Percentiles rank a stretch among this genome's conserved stretches.
phyloP scores from a whole-genome alignment of 1,284 basidiomycete species.

The Rhodotorula sp. region DNA sequence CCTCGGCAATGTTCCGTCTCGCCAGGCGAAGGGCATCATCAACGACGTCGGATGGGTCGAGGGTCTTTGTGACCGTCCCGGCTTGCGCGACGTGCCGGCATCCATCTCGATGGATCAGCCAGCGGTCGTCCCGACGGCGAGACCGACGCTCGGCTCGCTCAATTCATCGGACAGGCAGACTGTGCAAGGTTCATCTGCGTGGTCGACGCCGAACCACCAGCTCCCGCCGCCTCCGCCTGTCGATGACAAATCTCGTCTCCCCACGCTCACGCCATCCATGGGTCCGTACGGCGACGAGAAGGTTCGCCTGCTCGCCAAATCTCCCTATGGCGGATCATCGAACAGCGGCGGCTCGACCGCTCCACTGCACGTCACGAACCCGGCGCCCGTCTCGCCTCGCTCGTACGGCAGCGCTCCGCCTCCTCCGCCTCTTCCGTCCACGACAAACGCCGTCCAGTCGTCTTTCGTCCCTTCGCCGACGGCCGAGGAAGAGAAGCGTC shows the following conservation, averaged over 20 bases:
- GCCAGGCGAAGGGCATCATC: constrained; percentile 24
- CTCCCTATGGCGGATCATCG: neutral
- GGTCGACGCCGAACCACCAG: neutral
- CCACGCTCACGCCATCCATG: neutral
- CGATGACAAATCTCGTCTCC: neutral
- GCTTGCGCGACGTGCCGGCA: neutral
- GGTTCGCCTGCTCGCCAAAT: constrained; percentile 1
- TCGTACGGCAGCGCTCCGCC: neutral
- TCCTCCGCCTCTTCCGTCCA: neutral
- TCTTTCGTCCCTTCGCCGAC: constrained; percentile 2
- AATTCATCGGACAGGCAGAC: neutral
- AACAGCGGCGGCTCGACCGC: neutral
- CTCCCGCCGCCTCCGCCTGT: neutral
- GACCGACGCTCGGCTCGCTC: neutral
- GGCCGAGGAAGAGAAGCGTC: constrained; percentile 25
- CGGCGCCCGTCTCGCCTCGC: neutral
- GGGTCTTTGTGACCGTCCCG: constrained; percentile 23
- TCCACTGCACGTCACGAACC: constrained; percentile 15
- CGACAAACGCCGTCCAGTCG: neutral
- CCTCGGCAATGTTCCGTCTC: constrained; percentile 10
- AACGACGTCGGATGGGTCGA: constrained; percentile 31
- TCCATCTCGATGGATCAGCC: neutral
- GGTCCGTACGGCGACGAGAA: constrained; percentile 14
- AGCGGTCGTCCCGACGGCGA: neutral
- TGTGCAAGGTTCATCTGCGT: too few relatives aligned